Percentiles rank a stretch among this genome's conserved stretches.
These are phyloP conservation scores for Meyerozyma elateridarum DNA, from an alignment of 1,139 yeast genomes.

Conservation along the genomic window DNA sequence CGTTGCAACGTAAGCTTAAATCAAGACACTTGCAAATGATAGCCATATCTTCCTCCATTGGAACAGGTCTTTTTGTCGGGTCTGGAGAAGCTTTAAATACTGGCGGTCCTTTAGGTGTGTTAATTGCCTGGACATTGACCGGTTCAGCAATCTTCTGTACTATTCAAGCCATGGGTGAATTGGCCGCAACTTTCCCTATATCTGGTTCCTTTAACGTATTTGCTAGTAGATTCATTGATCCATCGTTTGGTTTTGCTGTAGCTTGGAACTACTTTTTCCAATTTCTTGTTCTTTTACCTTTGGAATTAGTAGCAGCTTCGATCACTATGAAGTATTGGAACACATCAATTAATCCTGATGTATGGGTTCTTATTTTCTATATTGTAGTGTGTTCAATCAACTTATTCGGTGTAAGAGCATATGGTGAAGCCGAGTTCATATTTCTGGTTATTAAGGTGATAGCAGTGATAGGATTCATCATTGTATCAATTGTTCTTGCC, in stretches of 20 bases:
- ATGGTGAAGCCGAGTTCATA: constrained; percentile 32
- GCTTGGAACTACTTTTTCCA: constrained; percentile 31
- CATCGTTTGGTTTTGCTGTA: constrained; percentile 32
- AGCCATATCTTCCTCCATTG: constrained; percentile 26
- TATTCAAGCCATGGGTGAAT: constrained; percentile 33
- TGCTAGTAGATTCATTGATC: constrained; percentile 30
- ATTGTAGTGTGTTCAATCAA: constrained; percentile 25
- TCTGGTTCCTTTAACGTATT: constrained; percentile 30
- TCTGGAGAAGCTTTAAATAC: constrained; percentile 29
- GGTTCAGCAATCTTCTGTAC: constrained; percentile 27
- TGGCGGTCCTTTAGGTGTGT: constrained; percentile 77
- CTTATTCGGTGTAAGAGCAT: constrained; percentile 31
- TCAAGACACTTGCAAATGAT: constrained; percentile 25
- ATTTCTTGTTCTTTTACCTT: constrained; percentile 26
- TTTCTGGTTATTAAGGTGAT: constrained; percentile 28
- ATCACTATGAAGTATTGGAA: constrained; percentile 31
- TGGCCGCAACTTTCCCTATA: constrained; percentile 30
- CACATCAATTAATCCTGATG: constrained; percentile 25
- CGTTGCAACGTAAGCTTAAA: constrained; percentile 21
- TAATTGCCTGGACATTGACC: constrained; percentile 47
- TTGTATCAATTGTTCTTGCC: constrained; percentile 26
- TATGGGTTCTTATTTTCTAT: constrained; percentile 29
- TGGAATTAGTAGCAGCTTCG: constrained; percentile 30
- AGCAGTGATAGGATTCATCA: constrained; percentile 29
- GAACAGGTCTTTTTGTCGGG: constrained; percentile 20